Base-by-base conservation (phyloP, 2,329 filamentous ascomycete species). In the Penicillium capsulatum region DNA sequence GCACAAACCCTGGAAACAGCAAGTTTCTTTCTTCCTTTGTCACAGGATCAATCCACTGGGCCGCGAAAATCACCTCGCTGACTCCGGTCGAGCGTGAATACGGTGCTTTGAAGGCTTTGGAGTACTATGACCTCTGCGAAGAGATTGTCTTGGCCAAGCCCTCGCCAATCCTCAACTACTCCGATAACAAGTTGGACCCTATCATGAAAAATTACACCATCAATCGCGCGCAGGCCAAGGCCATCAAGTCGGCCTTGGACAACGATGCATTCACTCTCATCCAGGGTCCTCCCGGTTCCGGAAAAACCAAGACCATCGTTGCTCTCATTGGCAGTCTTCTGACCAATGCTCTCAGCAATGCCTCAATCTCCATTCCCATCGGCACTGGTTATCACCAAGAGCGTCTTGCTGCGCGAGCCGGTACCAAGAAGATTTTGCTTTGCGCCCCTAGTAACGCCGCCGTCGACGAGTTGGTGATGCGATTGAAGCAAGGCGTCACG, bases 361-460 rank as follows among this genome's bases (percentile, higher is more conserved):
- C 69, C 28, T 74, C 70, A 7, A 71, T 74, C 10, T 63, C 73
- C 13, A 67, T 77, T 27, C 63, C 73, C 13, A 67, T 77, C 26
- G 43, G 64, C 63, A 53, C 59, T 57, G 44, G 65, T 54, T 48
- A 68, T n/a, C 34, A 47, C 19, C 19, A 22, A 9, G 19, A 22
- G 19, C 19, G 19, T 9, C 19, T 22, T 31, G 51, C 48, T 43
- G 54, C 51, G 47, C 63, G 60, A 53, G 62, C 58, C 45, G 63
- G 57, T 30, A 58, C 61, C 2, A 96, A 94, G 68, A 98, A 97
- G 64, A 74, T 98, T 17, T 76, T 98, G 17, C 87, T 98, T 16
- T 98, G 92, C 59, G 92, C 92, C n/a, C 92, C 92, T 10, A 97
- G 90, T 74, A 98, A 98, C 64, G 92, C 92, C 5, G 92, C 92